A percentile compares a stretch with the other conserved stretches of the same genome.
Conservation (phyloP, 225 moss, liverwort and hornwort species). For the Marchantia paleacea region DNA sequence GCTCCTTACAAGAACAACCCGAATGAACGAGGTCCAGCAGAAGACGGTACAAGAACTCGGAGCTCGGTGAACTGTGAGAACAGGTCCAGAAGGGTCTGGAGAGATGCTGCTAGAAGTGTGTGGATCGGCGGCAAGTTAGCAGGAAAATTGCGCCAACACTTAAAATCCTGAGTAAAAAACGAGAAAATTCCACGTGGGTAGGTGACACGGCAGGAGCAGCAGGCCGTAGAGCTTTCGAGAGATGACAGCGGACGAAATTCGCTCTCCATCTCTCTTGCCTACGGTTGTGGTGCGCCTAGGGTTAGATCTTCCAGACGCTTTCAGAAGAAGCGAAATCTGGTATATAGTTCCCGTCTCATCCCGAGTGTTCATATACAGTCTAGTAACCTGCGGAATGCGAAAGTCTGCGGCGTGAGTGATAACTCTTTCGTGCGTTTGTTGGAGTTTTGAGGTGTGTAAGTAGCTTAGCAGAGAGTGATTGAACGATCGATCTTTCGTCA, state of each 20-base stretch:
- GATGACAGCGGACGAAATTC: not conserved
- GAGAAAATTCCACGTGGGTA: conserved; percentile 6
- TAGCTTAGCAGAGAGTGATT: not conserved
- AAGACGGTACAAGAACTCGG: no score
- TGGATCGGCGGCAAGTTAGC: not conserved
- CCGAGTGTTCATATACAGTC: not conserved
- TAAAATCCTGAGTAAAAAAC: not conserved
- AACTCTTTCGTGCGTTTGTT: no score
- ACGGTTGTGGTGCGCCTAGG: not conserved
- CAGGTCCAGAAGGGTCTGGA: conserved; percentile 1
- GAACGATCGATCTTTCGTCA: not conserved
- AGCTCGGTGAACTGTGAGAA: no score
- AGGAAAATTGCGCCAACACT: not conserved
- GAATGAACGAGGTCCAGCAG: no score
- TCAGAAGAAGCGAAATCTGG: conserved; percentile 3
- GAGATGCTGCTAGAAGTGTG: conserved; percentile 12
- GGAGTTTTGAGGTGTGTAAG: not conserved
- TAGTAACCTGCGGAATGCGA: not conserved
- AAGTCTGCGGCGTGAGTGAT: not conserved
- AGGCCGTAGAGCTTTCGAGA: conserved; percentile 5
- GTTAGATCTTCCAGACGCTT: conserved; percentile 16
- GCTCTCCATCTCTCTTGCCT: not conserved
- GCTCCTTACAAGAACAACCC: no score
- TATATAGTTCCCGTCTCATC: not conserved
- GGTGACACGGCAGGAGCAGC: not conserved